Evolutionary conservation across 164 flowering plant genomes (phyloP).

Genomic region (Nelumbo lutea): DNA sequence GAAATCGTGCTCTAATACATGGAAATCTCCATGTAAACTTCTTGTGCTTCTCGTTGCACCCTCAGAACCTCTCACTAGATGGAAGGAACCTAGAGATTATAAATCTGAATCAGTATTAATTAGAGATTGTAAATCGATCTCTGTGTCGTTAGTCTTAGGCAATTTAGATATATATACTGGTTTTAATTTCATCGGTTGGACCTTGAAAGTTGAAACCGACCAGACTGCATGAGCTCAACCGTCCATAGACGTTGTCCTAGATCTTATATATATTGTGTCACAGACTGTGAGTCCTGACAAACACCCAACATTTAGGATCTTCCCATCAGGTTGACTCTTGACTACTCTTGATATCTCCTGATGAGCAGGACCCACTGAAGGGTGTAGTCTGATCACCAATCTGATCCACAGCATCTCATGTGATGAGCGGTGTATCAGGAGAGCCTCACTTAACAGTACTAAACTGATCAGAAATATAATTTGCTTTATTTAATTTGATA

Average conservation of each 20-base stretch:
- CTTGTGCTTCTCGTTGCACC: not conserved
- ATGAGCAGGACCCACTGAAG: too few species aligned
- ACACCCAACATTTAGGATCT: slow-evolving; percentile 1
- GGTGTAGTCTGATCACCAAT: too few species aligned
- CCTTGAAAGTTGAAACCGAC: too few species aligned
- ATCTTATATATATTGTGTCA: not conserved
- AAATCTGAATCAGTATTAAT: too few species aligned
- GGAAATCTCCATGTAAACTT: slow-evolving; percentile 3
- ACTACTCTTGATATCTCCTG: too few species aligned
- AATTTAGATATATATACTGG: too few species aligned
- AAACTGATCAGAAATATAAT: not conserved
- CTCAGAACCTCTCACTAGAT: not conserved
- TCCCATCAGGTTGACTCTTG: slow-evolving; percentile 5
- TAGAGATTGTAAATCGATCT: too few species aligned
- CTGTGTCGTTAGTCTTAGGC: too few species aligned
- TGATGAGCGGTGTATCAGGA: slow-evolving; percentile 5
- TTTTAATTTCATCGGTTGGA: too few species aligned
- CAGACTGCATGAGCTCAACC: too few species aligned
- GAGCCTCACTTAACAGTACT: not conserved
- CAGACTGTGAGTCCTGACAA: not conserved
- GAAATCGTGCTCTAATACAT: slow-evolving; percentile 9
- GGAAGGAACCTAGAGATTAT: slow-evolving; percentile 9
- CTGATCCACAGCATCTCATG: too few species aligned
- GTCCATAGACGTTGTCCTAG: not conserved
- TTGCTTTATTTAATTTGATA: not conserved